A percentile compares a stretch with the other conserved stretches of the same genome.
phyloP scores from a whole-genome alignment of 2,329 filamentous ascomycete species.

The Exophiala sp. region DNA sequence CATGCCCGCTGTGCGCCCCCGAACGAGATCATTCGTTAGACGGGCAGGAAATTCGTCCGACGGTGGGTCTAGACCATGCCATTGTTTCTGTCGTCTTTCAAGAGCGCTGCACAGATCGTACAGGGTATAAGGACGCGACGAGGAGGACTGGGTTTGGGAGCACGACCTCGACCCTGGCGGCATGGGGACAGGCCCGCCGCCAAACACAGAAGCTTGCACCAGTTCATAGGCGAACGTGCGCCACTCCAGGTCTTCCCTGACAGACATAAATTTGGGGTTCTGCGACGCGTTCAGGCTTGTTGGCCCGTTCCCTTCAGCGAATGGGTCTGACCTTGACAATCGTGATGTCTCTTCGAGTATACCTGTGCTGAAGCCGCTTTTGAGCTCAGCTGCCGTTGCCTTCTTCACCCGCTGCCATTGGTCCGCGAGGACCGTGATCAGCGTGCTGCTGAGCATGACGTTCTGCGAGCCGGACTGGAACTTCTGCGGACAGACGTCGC shows the following conservation, averaged over 20 bases:
- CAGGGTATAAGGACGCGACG: conserved; percentile 26
- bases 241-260: conserved; percentile 30
- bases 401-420: conserved; percentile 40
- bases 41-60: conserved; percentile 17
- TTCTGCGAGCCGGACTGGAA: conserved; percentile 42
- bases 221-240: conserved; percentile 31
- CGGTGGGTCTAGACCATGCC: conserved; percentile 32
- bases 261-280: conserved; percentile 1
- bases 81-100: conserved; percentile 39
- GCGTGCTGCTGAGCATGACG: conserved; percentile 42
- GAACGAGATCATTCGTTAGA: conserved; percentile 3
- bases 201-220: conserved; percentile 26
- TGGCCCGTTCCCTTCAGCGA: background rate
- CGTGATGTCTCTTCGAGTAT: background rate
- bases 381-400: conserved; percentile 35
- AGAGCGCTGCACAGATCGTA: conserved; percentile 38
- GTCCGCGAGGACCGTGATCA: conserved; percentile 42
- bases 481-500: conserved; percentile 37
- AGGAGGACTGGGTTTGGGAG: background rate
- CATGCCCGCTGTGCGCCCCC: conserved; percentile 20
- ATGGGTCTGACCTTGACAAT: background rate
- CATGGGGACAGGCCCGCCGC: conserved; percentile 20
- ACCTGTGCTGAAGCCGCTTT: conserved; percentile 36
- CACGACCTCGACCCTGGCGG: conserved; percentile 7
- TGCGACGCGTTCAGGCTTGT: background rate